Evolutionary conservation across 2,329 filamentous ascomycete genomes (phyloP), one percentile per base, ranked within the genome.

Genomic region (Fusarium luffae): DNA sequence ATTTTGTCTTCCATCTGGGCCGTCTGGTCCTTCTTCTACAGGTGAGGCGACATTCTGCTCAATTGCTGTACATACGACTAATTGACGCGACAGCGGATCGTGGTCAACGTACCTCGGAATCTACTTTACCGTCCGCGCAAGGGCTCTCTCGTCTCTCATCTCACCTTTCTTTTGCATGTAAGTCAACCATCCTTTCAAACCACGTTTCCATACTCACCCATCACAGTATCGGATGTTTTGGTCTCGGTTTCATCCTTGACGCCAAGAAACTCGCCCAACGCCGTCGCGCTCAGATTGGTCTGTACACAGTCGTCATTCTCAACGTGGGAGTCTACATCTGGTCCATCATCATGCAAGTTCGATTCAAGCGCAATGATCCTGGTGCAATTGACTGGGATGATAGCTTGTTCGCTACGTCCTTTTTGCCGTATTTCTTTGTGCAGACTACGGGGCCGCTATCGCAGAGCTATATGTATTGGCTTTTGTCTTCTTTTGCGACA

Each of bases 111-210:
- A 63, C 23, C 61, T 63, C 2, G 61, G 61, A 3, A 63, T 63
- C 3, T 49, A 63, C 25, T 63, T 63, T 11, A 63, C 61, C 3
- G 37, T 63, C 3, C 61, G 61, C 4, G 44, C 59, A 2, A 59
- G 61, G 1, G 61, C 61, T 0, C 59, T 63, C 8, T 63, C 61
- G 11, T 63, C 61, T 0, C 59, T 63, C 2, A 30, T 63, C n/a
- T 63, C 61, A 1, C 61, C 61, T 0, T 63, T 63, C 25, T 63
- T 63, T 6, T 63, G 61, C 61, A 63, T 63, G 61, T 63, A 48
- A 57, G 60, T 63, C 9, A 0, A 0, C 0, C 1, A 1, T 2
- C 0, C 3, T 0, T 4, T 3, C 8, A 8, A 4, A 6, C 4
- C 0, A 3, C 4, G 1, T 4, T 1, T 3, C 0, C 12, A 28